phyloP scores from a whole-genome alignment of 2,329 filamentous ascomycete genomes.

The Sclerotinia spermophila region DNA sequence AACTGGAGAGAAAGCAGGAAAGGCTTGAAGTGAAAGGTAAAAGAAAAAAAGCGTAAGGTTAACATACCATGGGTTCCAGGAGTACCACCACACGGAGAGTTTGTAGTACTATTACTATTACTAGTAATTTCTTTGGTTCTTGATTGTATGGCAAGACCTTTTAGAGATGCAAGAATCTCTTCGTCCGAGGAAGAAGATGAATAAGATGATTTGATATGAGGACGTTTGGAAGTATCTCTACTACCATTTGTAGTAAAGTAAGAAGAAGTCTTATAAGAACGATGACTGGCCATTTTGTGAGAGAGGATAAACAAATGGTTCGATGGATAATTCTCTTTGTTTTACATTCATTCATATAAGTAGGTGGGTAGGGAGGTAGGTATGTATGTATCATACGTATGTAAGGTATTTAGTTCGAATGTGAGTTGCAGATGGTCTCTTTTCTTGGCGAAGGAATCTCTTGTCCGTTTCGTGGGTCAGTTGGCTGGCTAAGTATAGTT shows the following conservation, averaged over 20 bases:
- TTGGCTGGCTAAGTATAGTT: background rate
- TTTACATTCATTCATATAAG: background rate
- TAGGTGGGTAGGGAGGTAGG: background rate
- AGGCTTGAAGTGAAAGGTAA: constrained; percentile 1
- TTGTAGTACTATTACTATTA: constrained; percentile 9
- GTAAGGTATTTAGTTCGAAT: background rate
- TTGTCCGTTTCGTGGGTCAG: background rate
- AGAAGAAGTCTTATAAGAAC: constrained; percentile 48
- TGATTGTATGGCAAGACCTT: constrained; percentile 13
- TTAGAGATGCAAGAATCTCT: constrained; percentile 26
- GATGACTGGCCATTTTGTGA: constrained; percentile 44
- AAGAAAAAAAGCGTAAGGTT: no score
- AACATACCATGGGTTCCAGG: constrained; percentile 24
- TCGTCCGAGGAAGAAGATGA: constrained; percentile 22
- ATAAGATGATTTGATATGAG: background rate
- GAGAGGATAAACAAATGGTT: background rate
- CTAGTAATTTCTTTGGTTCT: constrained; percentile 18
- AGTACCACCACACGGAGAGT: constrained; percentile 17
- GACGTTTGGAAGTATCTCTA: constrained; percentile 37
- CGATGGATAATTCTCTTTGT: constrained; percentile 1
- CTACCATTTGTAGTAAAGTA: constrained; percentile 37
- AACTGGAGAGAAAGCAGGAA: constrained; percentile 2
- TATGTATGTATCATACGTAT: background rate
- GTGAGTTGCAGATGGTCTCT: background rate
- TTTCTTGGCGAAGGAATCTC: background rate